Evolutionary conservation across 2,329 filamentous ascomycete genomes (phyloP).

Genomic region (Ophiocordyceps robertsii): DNA sequence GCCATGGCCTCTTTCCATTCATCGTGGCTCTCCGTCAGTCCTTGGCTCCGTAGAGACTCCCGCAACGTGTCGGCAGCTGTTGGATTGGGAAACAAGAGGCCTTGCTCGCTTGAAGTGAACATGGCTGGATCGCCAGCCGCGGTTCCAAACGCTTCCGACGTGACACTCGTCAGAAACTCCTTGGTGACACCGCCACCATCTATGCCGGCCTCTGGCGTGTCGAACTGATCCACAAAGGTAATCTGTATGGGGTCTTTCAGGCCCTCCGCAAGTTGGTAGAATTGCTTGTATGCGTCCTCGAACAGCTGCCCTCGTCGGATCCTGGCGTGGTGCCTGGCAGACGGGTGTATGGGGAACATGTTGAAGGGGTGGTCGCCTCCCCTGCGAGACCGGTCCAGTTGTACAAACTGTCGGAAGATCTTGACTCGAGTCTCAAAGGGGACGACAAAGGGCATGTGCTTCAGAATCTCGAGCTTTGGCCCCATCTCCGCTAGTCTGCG

Average conservation of each 20-base stretch:
- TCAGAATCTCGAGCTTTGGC: slow-evolving; percentile 76
- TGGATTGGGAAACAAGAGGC: slow-evolving; percentile 81
- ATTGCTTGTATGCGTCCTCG: slow-evolving; percentile 71
- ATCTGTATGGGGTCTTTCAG: slow-evolving; percentile 95
- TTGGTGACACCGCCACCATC: slow-evolving; percentile 96
- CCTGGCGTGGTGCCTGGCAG: slow-evolving; percentile 57
- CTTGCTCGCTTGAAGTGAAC: slow-evolving; percentile 76
- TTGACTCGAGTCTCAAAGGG: slow-evolving; percentile 84
- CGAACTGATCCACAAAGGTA: slow-evolving; percentile 87
- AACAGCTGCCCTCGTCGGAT: slow-evolving; percentile 73
- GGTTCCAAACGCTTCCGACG: slow-evolving; percentile 64
- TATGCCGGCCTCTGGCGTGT: slow-evolving; percentile 77
- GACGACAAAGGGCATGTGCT: slow-evolving; percentile 95
- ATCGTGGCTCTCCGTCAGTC: slow-evolving; percentile 36
- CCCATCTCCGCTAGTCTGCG: slow-evolving; percentile 67
- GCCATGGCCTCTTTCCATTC: slow-evolving; percentile 44
- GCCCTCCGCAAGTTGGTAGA: slow-evolving; percentile 67
- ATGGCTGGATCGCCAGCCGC: slow-evolving; percentile 34
- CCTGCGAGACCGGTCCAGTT: slow-evolving; percentile 42
- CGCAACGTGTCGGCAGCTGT: slow-evolving; percentile 56
- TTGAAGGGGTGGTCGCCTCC: slow-evolving; percentile 5
- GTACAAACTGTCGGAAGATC: slow-evolving; percentile 88
- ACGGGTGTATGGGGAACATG: slow-evolving; percentile 12
- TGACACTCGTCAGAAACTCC: slow-evolving; percentile 85
- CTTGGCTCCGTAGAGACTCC: slow-evolving; percentile 38